phyloP scores from a whole-genome alignment of 176 grass and related monocot species.

The Carex myosuroides region DNA sequence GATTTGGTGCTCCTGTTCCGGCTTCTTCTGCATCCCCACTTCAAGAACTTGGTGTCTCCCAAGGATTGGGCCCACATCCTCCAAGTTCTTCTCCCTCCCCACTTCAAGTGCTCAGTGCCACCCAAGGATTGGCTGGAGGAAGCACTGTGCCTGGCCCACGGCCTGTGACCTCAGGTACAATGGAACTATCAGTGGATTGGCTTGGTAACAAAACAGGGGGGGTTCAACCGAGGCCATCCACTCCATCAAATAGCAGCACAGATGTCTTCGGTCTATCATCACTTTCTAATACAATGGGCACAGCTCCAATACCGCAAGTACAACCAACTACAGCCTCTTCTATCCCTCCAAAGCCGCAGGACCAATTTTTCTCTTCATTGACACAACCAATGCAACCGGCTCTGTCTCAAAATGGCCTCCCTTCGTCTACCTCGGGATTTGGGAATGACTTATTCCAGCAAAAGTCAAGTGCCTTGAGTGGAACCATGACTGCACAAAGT shows the following conservation, averaged over 20 bases:
- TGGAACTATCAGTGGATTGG: conserved; percentile 49
- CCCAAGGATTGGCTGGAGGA: conserved; percentile 40
- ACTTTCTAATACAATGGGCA: conserved; percentile 37
- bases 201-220: conserved; percentile 41
- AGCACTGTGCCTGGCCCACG: conserved; percentile 37
- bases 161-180: conserved; percentile 5
- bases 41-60: conserved; percentile 10
- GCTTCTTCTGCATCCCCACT: conserved; percentile 11
- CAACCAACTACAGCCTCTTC: conserved; percentile 50
- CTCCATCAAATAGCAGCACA: conserved; percentile 28
- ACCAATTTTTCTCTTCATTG: conserved; percentile 29
- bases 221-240: conserved; percentile 29
- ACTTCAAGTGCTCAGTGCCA: conserved; percentile 38
- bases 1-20: not conserved
- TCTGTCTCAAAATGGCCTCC: conserved; percentile 59
- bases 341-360: conserved; percentile 38
- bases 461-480: conserved; percentile 37
- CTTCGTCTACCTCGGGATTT: conserved; percentile 46
- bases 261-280: conserved; percentile 48
- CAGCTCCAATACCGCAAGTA: conserved; percentile 39
- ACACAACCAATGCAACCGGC: not conserved
- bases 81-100: conserved; percentile 1
- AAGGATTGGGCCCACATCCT: not conserved
- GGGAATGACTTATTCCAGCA: conserved; percentile 61
- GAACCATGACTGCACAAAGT: conserved; percentile 35